Conservation (phyloP, 495 filamentous ascomycete genomes). For the Penicillium odoratum region DNA sequence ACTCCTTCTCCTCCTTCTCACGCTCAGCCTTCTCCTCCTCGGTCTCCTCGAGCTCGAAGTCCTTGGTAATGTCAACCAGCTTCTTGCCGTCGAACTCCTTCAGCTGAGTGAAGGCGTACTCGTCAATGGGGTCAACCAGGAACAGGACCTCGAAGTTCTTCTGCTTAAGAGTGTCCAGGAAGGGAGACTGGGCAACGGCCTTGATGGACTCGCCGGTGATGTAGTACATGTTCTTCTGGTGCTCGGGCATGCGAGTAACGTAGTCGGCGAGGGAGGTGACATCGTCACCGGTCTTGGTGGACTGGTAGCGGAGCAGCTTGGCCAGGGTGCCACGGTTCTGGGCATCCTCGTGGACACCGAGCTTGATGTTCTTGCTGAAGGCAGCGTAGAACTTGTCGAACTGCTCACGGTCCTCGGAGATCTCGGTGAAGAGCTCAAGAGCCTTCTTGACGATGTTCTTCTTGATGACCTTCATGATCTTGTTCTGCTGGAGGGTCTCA, state of each 20-base stretch:
- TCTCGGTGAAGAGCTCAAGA: slow-evolving; percentile 97
- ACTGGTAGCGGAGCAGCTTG: slow-evolving; percentile 98
- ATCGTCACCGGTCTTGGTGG: slow-evolving; percentile 97
- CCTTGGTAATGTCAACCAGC: slow-evolving; percentile 99
- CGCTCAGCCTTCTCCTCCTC: slow-evolving; percentile 98
- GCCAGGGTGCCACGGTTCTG: slow-evolving; percentile 93
- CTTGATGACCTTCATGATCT: slow-evolving; percentile 99
- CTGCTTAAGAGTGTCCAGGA: slow-evolving; percentile 98
- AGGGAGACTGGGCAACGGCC: slow-evolving; percentile 95
- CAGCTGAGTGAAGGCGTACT: slow-evolving; percentile 99
- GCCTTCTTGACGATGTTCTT: slow-evolving; percentile 99
- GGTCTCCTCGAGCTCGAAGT: slow-evolving; percentile 99
- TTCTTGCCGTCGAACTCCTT: slow-evolving; percentile 99
- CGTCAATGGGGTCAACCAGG: slow-evolving; percentile 98
- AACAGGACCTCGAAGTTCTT: slow-evolving; percentile 99
- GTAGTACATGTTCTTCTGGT: slow-evolving; percentile 99
- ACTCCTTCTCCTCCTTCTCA: slow-evolving; percentile 98
- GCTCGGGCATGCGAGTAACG: slow-evolving; percentile 96
- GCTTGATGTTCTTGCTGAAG: slow-evolving; percentile 99
- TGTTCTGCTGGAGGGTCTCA: slow-evolving; percentile 99
- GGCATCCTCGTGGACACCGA: slow-evolving; percentile 98
- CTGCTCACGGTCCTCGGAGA: slow-evolving; percentile 97
- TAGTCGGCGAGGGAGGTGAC: slow-evolving; percentile 93
- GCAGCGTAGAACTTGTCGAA: slow-evolving; percentile 99
- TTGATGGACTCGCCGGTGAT: slow-evolving; percentile 99